Conservation (phyloP, 2,329 filamentous ascomycete species). For the Zarea fungicola region DNA sequence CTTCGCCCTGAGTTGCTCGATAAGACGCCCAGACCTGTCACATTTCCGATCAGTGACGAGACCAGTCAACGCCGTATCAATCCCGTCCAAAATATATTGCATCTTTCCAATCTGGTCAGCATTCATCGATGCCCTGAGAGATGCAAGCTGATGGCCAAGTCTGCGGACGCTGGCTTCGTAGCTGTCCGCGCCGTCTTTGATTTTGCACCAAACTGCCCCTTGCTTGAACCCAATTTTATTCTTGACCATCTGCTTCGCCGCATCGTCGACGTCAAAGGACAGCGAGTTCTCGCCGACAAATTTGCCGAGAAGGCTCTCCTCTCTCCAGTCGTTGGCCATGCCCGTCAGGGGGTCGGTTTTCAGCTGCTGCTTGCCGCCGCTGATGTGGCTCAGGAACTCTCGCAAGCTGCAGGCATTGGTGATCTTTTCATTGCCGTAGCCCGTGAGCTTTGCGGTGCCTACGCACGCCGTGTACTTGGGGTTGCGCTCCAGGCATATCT, state of each 20-base stretch:
- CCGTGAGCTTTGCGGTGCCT: not conserved
- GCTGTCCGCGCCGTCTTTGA: not conserved
- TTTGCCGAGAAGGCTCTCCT: not conserved
- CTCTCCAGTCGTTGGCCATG: not conserved
- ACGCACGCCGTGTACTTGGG: not conserved
- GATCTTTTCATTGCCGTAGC: not conserved
- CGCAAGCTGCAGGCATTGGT: not conserved
- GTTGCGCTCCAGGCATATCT: not conserved
- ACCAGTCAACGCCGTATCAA: not conserved
- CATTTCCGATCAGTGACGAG: not conserved
- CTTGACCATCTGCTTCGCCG: not conserved
- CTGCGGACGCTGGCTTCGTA: not conserved
- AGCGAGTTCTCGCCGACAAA: not conserved
- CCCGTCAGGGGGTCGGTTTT: not conserved
- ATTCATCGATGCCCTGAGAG: not conserved
- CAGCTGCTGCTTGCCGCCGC: not conserved
- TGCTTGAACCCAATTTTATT: not conserved
- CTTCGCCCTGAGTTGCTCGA: not conserved
- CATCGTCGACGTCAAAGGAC: not conserved
- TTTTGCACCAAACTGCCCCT: not conserved
- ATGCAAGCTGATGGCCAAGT: not conserved
- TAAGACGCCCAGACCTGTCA: not conserved
- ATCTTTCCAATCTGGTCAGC: not conserved
- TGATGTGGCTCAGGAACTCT: not conserved
- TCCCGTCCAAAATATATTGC: not conserved